phyloP scores from a whole-genome alignment of 345 rosid species.

The Eucalyptus regnans region DNA sequence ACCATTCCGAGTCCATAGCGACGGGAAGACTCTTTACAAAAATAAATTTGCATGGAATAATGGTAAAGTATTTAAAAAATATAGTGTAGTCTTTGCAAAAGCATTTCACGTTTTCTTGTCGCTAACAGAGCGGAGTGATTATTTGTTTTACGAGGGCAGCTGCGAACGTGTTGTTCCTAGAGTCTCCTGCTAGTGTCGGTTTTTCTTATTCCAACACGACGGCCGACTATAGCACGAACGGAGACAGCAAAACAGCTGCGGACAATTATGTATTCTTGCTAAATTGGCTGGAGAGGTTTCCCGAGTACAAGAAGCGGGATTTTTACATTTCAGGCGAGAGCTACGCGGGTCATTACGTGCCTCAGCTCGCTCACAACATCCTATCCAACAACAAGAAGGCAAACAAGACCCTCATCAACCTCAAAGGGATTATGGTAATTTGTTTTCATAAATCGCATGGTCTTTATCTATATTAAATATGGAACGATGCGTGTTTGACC shows the following conservation, averaged over 20 bases:
- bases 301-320: constrained; percentile 58
- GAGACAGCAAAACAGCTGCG: constrained; percentile 51
- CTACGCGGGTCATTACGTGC: constrained; percentile 85
- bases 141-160: constrained; percentile 6
- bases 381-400: constrained; percentile 31
- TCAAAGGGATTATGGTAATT: constrained; percentile 71
- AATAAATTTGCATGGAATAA: constrained; percentile 17
- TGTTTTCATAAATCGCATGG: neutral
- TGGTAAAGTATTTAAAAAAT: neutral
- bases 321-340: constrained; percentile 84
- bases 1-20: constrained; percentile 29
- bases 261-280: constrained; percentile 63
- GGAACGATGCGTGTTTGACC: neutral
- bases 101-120: neutral
- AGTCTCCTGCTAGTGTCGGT: constrained; percentile 90
- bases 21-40: constrained; percentile 20
- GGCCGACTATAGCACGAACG: constrained; percentile 29
- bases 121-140: too few species aligned
- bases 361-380: constrained; percentile 70
- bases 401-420: constrained; percentile 42
- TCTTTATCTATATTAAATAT: neutral
- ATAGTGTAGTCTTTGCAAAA: neutral
- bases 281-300: constrained; percentile 80
- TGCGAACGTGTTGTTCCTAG: constrained; percentile 78
- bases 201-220: constrained; percentile 74